These are phyloP conservation scores for Zelopaecilomyces penicillatus DNA, from an alignment of 2,329 filamentous ascomycete genomes.

Conservation along the genomic window DNA sequence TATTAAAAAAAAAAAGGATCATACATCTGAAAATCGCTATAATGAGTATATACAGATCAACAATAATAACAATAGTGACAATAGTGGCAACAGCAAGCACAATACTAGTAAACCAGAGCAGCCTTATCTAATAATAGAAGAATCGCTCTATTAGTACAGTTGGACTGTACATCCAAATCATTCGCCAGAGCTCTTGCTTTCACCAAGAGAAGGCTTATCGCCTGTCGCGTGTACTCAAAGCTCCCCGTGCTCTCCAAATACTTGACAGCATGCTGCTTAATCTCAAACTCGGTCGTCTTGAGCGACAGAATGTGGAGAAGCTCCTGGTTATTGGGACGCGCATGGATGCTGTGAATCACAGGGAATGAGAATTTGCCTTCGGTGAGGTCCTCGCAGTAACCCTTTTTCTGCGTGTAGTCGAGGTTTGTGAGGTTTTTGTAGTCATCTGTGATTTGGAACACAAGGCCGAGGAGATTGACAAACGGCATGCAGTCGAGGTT, in stretches of 20 bases:
- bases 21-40: too few species aligned
- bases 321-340: neutral
- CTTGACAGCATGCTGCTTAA: neutral
- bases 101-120: too few species aligned
- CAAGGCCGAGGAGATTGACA: slow-evolving; percentile 1
- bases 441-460: slow-evolving; percentile 10
- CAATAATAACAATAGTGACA: neutral
- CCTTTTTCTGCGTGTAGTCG: slow-evolving; percentile 6
- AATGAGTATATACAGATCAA: neutral
- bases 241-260: neutral
- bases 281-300: neutral
- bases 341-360: slow-evolving; percentile 7
- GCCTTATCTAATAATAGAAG: too few species aligned
- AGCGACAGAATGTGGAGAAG: neutral
- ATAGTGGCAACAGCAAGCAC: too few species aligned
- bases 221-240: neutral
- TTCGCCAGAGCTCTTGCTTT: too few species aligned
- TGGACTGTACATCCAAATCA: too few species aligned
- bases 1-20: too few species aligned
- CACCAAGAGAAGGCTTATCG: too few species aligned
- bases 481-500: slow-evolving; percentile 5
- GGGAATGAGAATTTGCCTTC: slow-evolving; percentile 11
- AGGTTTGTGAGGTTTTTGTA: slow-evolving; percentile 7
- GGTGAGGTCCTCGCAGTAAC: slow-evolving; percentile 6
- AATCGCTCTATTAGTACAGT: too few species aligned